phyloP scores from a whole-genome alignment of 768 basidiomycete species.

The Suillus discolor region DNA sequence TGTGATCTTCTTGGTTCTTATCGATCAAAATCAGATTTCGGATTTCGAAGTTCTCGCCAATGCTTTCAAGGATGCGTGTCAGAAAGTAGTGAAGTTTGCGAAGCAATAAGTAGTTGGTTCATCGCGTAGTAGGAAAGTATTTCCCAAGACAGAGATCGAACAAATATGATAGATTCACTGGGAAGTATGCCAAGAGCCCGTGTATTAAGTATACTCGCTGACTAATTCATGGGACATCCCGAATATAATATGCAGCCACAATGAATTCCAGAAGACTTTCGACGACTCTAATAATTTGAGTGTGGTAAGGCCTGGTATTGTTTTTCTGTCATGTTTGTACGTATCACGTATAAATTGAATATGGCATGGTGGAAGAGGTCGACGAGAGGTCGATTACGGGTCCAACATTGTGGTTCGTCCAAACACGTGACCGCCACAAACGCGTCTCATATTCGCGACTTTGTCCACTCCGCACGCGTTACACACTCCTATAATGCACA shows the following conservation, averaged over 20 bases:
- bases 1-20: neutral
- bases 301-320: neutral
- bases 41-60: conserved; percentile 32
- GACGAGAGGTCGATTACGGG: neutral
- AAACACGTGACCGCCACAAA: conserved; percentile 10
- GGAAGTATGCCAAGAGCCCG: neutral
- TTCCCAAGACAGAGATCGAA: neutral
- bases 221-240: neutral
- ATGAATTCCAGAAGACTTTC: neutral
- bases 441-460: conserved; percentile 3
- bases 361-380: neutral
- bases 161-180: neutral
- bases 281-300: neutral
- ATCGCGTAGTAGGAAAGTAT: neutral
- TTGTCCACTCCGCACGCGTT: neutral
- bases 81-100: conserved; percentile 18
- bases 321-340: neutral
- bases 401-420: neutral
- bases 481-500: neutral
- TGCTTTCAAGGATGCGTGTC: conserved; percentile 27
- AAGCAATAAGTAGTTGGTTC: neutral
- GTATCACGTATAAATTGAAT: neutral
- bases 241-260: neutral
- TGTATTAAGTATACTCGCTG: neutral
- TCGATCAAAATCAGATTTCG: conserved; percentile 24